Conservation (phyloP, 1,139 yeast genomes). For the Taphrina flavorubra region DNA sequence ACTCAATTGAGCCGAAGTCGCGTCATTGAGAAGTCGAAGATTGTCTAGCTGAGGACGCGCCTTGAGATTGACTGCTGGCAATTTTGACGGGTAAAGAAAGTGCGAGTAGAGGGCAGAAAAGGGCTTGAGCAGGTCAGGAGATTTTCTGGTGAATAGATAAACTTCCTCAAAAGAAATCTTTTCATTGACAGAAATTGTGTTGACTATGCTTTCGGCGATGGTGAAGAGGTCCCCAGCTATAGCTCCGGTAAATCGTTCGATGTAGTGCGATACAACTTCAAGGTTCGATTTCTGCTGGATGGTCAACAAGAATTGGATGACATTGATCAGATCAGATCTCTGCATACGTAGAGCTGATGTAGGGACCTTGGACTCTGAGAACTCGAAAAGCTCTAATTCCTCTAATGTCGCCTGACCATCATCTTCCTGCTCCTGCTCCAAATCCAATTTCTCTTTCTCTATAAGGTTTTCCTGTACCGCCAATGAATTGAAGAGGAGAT, state of each 20-base stretch:
- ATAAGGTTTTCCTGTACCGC: constrained; percentile 6
- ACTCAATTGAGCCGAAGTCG: constrained; percentile 15
- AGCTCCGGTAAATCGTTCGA: background rate
- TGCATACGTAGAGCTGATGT: constrained; percentile 6
- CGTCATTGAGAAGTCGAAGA: constrained; percentile 2
- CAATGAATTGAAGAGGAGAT: constrained; percentile 14
- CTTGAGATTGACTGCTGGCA: background rate
- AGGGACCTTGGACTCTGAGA: background rate
- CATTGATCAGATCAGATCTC: background rate
- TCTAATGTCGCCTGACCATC: background rate
- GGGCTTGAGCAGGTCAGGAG: constrained; percentile 6
- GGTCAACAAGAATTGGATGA: constrained; percentile 4
- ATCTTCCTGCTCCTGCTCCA: background rate
- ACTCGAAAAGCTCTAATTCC: background rate
- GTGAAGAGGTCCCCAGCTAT: background rate
- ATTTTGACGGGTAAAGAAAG: constrained; percentile 11
- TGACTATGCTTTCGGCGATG: background rate
- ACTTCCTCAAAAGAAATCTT: constrained; percentile 8
- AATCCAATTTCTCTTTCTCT: background rate
- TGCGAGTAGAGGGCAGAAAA: constrained; percentile 8
- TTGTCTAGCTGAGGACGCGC: background rate
- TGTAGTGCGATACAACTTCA: constrained; percentile 20
- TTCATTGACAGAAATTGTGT: constrained; percentile 8
- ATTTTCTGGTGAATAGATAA: background rate
- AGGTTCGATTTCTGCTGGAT: constrained; percentile 13